These are phyloP conservation scores for Pyrenophora seminiperda DNA, from an alignment of 2,329 filamentous ascomycete species.

Conservation along the genomic window DNA sequence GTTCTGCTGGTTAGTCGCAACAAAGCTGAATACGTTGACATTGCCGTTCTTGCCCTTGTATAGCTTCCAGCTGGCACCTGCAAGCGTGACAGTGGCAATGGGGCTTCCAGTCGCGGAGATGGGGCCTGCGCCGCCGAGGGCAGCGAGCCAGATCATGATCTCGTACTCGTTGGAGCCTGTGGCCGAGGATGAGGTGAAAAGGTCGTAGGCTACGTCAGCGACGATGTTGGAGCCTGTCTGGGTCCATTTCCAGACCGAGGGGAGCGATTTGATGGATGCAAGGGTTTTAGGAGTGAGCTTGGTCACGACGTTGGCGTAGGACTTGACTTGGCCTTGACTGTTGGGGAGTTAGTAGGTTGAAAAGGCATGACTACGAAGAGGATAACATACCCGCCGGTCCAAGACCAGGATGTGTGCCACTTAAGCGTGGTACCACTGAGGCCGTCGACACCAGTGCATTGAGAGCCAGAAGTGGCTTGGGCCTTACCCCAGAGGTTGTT, in stretches of 20 bases:
- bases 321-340: conserved; percentile 48
- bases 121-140: conserved; percentile 62
- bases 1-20: conserved; percentile 55
- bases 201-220: conserved; percentile 66
- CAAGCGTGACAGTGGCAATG: conserved; percentile 61
- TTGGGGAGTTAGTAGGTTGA: conserved; percentile 4
- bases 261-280: conserved; percentile 49
- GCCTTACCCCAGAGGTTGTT: conserved; percentile 54
- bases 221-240: conserved; percentile 58
- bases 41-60: conserved; percentile 65
- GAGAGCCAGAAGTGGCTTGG: conserved; percentile 51
- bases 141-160: conserved; percentile 69
- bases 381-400: conserved; percentile 47
- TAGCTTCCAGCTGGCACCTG: conserved; percentile 61
- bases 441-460: conserved; percentile 54
- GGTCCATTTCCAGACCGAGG: conserved; percentile 54
- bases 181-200: conserved; percentile 61
- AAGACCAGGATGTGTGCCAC: conserved; percentile 55
- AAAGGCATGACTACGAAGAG: not conserved
- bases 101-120: conserved; percentile 62
- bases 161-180: conserved; percentile 60
- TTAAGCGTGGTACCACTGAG: conserved; percentile 46
- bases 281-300: conserved; percentile 42
- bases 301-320: conserved; percentile 52
- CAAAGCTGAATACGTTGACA: conserved; percentile 67